Percentiles rank a stretch among this genome's conserved stretches.
Evolutionary conservation across 495 filamentous ascomycete genomes (phyloP).

Genomic region (Penicillium turbatum): DNA sequence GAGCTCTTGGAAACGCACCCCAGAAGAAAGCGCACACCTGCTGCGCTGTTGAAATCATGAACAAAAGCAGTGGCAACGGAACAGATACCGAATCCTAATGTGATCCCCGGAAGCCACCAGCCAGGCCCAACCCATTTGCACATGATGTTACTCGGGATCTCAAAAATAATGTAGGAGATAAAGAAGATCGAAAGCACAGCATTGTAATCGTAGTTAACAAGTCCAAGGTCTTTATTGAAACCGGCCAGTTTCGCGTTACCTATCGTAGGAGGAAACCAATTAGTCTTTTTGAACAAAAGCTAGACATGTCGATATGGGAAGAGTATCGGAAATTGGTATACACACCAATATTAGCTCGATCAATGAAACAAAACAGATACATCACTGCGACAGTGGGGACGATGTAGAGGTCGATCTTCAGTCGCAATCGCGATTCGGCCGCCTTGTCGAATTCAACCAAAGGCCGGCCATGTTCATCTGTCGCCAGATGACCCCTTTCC

Average conservation of each 20-base stretch:
- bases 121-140: constrained; percentile 50
- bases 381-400: constrained; percentile 46
- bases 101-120: constrained; percentile 47
- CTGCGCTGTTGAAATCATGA: constrained; percentile 34
- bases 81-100: constrained; percentile 47
- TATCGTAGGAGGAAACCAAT: constrained; percentile 7
- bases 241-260: constrained; percentile 39
- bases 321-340: background rate
- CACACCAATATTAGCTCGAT: constrained; percentile 59
- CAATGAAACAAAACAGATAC: constrained; percentile 53
- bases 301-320: background rate
- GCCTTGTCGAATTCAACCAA: constrained; percentile 54
- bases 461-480: constrained; percentile 56
- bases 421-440: constrained; percentile 50
- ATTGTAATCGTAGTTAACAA: constrained; percentile 60
- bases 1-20: constrained; percentile 24
- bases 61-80: constrained; percentile 48
- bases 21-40: constrained; percentile 51
- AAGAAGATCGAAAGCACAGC: constrained; percentile 65
- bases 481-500: constrained; percentile 56
- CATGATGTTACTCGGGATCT: constrained; percentile 68
- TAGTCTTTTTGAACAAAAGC: constrained; percentile 10
- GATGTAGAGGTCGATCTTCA: constrained; percentile 47
- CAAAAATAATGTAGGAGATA: constrained; percentile 71
- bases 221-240: constrained; percentile 44